These are phyloP conservation scores for Lactarius quietus DNA, from an alignment of 768 basidiomycete species.

Conservation along the genomic window DNA sequence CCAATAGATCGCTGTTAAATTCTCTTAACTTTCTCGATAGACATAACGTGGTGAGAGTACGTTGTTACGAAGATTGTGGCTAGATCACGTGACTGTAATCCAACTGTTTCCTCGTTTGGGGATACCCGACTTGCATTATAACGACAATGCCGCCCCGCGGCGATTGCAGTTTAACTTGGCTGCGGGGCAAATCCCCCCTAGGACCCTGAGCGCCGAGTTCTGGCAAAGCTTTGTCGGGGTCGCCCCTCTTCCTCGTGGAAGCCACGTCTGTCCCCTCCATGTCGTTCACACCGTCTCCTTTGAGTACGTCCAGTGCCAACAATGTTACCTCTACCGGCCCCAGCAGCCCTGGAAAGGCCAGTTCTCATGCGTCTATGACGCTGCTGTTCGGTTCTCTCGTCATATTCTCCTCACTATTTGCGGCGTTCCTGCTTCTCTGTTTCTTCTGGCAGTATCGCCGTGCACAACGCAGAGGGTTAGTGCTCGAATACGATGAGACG, in stretches of 20 bases:
- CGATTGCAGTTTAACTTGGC: background rate
- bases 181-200: background rate
- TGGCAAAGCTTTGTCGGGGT: background rate
- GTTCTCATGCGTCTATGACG: background rate
- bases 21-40: conserved; percentile 3
- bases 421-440: conserved; percentile 5
- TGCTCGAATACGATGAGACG: conserved; percentile 6
- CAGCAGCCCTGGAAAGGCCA: background rate
- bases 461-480: background rate
- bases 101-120: background rate
- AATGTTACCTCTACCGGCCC: background rate
- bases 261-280: background rate
- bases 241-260: background rate
- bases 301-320: background rate
- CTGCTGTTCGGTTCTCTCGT: conserved; percentile 14
- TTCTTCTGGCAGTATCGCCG: conserved; percentile 15
- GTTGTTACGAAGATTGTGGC: background rate
- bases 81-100: background rate
- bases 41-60: conserved; percentile 22
- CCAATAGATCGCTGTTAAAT: background rate
- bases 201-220: background rate
- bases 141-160: background rate
- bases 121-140: background rate
- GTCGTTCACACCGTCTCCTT: background rate
- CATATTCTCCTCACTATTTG: conserved; percentile 6